Conservation (phyloP, 441 rosid species). For the Gossypium laxum region DNA sequence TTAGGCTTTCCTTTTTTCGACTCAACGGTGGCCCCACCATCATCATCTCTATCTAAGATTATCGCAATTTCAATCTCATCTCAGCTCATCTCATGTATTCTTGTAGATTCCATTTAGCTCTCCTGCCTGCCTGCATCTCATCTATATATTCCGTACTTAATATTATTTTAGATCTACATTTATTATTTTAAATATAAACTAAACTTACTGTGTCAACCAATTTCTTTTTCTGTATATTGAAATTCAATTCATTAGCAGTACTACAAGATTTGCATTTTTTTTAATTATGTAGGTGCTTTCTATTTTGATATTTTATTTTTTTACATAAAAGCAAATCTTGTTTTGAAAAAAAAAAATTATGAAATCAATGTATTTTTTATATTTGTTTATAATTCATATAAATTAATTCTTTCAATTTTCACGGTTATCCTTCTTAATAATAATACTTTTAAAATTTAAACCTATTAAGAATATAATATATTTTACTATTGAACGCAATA, state of each 20-base stretch:
- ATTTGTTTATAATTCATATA: no score
- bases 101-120: no score
- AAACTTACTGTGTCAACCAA: no score
- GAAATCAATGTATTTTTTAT: not conserved
- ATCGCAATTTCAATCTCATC: not conserved
- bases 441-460: not conserved
- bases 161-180: not conserved
- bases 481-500: no score
- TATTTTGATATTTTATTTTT: not conserved
- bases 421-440: no score
- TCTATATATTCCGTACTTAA: no score
- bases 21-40: not conserved
- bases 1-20: constrained; percentile 10
- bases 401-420: no score
- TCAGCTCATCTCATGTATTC: no score
- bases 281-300: no score
- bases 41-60: not conserved
- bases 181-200: not conserved
- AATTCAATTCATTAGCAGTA: not conserved
- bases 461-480: not conserved
- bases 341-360: not conserved
- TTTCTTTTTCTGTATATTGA: not conserved
- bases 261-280: not conserved
- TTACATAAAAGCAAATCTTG: not conserved
- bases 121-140: no score